A percentile compares a stretch with the other conserved stretches of the same genome.
These are phyloP conservation scores for Geranomyces michiganensis DNA, from an alignment of 192 early-diverging fungal genomes.

Conservation along the genomic window DNA sequence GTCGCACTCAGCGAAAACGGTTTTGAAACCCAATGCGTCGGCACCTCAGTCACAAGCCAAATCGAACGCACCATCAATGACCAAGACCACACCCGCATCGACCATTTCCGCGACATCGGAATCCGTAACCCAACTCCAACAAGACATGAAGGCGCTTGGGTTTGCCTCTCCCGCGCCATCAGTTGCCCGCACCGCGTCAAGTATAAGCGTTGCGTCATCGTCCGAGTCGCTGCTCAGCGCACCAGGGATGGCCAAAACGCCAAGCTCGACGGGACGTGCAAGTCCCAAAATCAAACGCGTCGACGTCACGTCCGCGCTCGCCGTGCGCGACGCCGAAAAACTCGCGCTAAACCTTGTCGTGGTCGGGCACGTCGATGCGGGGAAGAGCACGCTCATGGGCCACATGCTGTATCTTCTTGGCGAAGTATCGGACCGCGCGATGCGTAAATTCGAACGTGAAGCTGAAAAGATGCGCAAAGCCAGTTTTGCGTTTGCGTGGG, in stretches of 20 bases:
- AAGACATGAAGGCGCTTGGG: constrained; percentile 23
- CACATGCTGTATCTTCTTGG: constrained; percentile 89
- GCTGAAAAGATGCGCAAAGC: constrained; percentile 92
- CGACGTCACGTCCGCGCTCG: constrained; percentile 71
- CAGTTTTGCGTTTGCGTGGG: constrained; percentile 97
- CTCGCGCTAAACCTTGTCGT: constrained; percentile 83
- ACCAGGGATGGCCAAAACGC: constrained; percentile 30
- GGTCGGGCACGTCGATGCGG: constrained; percentile 96
- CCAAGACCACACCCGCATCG: background rate
- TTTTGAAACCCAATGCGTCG: background rate
- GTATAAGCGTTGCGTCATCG: background rate
- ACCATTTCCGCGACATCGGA: background rate
- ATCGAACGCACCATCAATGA: background rate
- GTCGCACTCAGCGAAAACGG: constrained; percentile 20
- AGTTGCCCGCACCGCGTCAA: background rate
- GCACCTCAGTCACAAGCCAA: background rate
- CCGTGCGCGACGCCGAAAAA: constrained; percentile 68
- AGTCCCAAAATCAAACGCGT: constrained; percentile 56
- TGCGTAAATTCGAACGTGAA: constrained; percentile 87
- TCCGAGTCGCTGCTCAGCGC: constrained; percentile 8
- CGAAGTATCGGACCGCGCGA: constrained; percentile 83
- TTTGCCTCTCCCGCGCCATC: background rate
- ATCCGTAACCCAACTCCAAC: constrained; percentile 14
- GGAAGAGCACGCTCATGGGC: constrained; percentile 96
- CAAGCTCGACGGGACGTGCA: constrained; percentile 24